These are phyloP conservation scores for Cryphonectria carpinicola DNA, from an alignment of 2,329 filamentous ascomycete genomes.

Conservation along the genomic window DNA sequence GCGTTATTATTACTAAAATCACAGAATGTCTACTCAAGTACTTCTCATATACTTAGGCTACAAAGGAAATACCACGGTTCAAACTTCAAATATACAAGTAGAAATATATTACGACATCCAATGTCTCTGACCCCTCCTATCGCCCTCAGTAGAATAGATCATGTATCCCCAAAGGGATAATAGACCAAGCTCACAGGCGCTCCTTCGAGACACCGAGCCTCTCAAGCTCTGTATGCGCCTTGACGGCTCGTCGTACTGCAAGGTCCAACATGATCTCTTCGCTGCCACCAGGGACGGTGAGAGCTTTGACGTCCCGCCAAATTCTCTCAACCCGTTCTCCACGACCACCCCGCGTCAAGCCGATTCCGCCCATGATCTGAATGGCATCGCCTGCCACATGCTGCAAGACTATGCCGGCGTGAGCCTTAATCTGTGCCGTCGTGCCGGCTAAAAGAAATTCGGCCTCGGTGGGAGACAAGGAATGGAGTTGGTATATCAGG, in stretches of 20 bases:
- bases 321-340: conserved; percentile 30
- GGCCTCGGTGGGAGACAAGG: conserved; percentile 24
- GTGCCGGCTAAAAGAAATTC: conserved; percentile 36
- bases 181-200: not conserved
- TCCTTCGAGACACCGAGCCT: not conserved
- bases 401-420: conserved; percentile 29
- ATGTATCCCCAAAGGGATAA: not conserved
- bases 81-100: too few relatives aligned
- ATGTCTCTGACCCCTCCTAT: too few relatives aligned
- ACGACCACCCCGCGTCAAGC: conserved; percentile 30
- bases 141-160: too few relatives aligned
- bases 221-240: conserved; percentile 1
- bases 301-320: conserved; percentile 30
- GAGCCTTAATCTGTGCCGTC: conserved; percentile 30
- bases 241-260: conserved; percentile 25
- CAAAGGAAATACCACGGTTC: too few relatives aligned
- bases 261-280: conserved; percentile 32
- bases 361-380: conserved; percentile 30
- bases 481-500: conserved; percentile 50
- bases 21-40: too few relatives aligned
- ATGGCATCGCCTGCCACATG: conserved; percentile 29
- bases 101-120: too few relatives aligned
- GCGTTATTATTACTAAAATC: too few relatives aligned
- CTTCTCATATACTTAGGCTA: too few relatives aligned
- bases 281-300: conserved; percentile 30